Base-by-base conservation (phyloP, 306 rosid species). In the Bauhinia variegata region DNA sequence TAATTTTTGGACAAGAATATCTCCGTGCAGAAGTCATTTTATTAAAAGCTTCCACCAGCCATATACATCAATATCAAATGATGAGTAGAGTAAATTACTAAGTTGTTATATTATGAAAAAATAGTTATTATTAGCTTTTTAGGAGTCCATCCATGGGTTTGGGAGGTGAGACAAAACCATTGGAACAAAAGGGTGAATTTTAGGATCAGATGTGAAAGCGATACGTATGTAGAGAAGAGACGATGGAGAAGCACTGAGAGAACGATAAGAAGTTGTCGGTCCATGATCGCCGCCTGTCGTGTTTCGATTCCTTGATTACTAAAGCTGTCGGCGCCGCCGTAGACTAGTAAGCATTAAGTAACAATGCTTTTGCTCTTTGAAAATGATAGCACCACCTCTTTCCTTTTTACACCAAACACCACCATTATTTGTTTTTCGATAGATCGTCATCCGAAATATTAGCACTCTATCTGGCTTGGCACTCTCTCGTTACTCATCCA, bases 321-420 rank as follows among this genome's bases (percentile, higher is more conserved):
- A 82, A 65, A 54, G 80, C 56, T 77, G 83, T 77, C 75, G 60
- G 77, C 75, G 80, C 78, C 78, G 80, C 73, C 71, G 69, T 55
- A 65, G 43, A 13, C n/a, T n/a, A 54, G 34, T 17, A 1, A 49
- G 65, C 64, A 70, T 52, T 52, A 47, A 36, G 67, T 75, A 52
- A 70, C 70, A 59, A 63, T 79, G 59, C 7, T 4, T 65, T 74
- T 50, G 5, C 6, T 8, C 70, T 4, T 60, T 67, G 78, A 77
- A 71, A 77, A 71, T 52, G 77, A 77, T 65, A 42, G 78, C 69
- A 9, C 30, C 62, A 44, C 59, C 23, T 11, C 48, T 52, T 75
- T 53, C 70, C 70, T 8, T 63, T 76, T 63, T 51, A 13, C 68
- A 48, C 76, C 68, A 55, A 69, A 56, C 80, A 76, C 56, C 62